phyloP scores from a whole-genome alignment of 495 filamentous ascomycete genomes.

The Daldinia childiae region DNA sequence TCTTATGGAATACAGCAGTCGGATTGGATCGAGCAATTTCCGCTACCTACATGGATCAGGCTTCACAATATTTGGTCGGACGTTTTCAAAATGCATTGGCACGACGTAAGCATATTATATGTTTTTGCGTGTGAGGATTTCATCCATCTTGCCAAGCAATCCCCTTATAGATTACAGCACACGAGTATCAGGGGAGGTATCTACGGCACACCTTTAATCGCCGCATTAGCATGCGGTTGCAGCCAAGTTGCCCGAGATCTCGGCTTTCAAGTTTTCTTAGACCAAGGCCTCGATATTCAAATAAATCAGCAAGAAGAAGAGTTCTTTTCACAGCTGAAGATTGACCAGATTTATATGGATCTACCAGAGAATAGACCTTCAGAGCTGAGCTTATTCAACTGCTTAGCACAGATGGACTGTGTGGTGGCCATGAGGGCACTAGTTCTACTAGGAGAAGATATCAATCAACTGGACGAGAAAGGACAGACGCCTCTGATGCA shows the following conservation, averaged over 20 bases:
- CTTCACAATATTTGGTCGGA: background rate
- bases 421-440: too few relatives aligned
- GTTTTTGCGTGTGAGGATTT: background rate
- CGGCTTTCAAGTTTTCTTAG: background rate
- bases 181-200: background rate
- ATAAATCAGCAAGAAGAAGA: background rate
- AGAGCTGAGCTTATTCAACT: background rate
- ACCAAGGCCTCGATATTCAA: background rate
- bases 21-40: background rate
- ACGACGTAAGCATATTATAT: background rate
- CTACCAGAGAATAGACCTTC: too few relatives aligned
- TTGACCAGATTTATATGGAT: too few relatives aligned
- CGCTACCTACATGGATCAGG: background rate
- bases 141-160: background rate
- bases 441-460: too few relatives aligned
- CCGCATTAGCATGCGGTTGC: background rate
- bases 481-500: too few relatives aligned
- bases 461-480: too few relatives aligned
- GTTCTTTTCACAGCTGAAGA: background rate
- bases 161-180: background rate
- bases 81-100: fast-evolving
- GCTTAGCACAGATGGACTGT: background rate
- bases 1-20: background rate
- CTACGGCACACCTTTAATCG: background rate
- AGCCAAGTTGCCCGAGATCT: constrained; percentile 5